phyloP scores from a whole-genome alignment of 176 grass and related monocot species.

The Triticum urartu region DNA sequence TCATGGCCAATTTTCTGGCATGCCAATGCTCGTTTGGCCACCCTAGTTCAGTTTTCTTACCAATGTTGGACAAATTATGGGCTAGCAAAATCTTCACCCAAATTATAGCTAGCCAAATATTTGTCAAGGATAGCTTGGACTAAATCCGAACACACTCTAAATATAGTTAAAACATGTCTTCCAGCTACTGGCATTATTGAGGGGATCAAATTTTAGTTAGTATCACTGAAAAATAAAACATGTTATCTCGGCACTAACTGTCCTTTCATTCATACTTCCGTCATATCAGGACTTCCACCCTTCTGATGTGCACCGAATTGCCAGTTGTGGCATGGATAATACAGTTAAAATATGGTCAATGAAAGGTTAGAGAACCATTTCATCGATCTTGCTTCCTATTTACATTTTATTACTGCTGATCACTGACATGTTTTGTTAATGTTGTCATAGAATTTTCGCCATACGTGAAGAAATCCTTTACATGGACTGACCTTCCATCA shows the following conservation, averaged over 20 bases:
- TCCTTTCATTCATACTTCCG: not conserved
- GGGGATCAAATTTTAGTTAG: not conserved
- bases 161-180: not conserved
- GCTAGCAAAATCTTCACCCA: no score
- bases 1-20: no score
- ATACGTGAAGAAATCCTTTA: conserved; percentile 94
- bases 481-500: conserved; percentile 92
- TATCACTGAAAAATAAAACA: not conserved
- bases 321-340: conserved; percentile 97
- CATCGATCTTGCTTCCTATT: conserved; percentile 1
- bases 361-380: conserved; percentile 60
- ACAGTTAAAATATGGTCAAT: conserved; percentile 98
- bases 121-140: no score
- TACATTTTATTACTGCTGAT: not conserved
- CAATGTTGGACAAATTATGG: no score
- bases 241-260: not conserved
- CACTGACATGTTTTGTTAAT: conserved; percentile 18
- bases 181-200: not conserved
- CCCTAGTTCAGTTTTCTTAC: no score
- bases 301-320: conserved; percentile 80
- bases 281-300: conserved; percentile 80
- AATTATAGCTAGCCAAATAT: no score
- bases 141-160: not conserved
- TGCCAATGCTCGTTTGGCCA: no score
- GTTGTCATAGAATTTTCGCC: conserved; percentile 67